Conservation (phyloP, 352 stramenopile species). For the Blastocystis sp. region DNA sequence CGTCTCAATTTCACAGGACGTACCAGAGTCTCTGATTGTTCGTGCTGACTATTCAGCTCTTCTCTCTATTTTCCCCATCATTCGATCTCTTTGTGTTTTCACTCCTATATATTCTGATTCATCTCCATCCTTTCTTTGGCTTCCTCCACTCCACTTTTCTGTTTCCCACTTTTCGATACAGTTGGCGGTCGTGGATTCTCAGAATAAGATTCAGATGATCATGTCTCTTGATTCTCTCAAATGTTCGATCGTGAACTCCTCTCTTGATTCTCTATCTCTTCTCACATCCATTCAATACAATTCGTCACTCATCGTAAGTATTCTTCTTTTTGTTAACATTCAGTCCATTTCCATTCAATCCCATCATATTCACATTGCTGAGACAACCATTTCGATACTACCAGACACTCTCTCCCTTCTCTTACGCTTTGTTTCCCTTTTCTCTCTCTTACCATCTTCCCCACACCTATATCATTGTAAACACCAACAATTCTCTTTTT, state of each 20-base stretch:
- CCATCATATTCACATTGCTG: too few relatives aligned
- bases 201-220: background rate
- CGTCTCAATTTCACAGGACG: background rate
- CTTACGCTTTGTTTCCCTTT: too few relatives aligned
- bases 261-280: background rate
- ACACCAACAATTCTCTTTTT: too few relatives aligned
- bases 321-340: background rate
- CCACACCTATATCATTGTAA: too few relatives aligned
- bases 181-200: background rate
- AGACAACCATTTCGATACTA: too few relatives aligned
- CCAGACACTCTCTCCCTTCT: too few relatives aligned
- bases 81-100: background rate
- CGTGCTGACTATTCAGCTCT: background rate
- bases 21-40: background rate
- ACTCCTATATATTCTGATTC: background rate
- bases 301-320: background rate
- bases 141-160: background rate
- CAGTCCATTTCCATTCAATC: background rate
- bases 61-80: background rate
- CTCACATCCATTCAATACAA: background rate
- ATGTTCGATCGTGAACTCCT: background rate
- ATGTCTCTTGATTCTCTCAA: background rate
- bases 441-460: too few relatives aligned
- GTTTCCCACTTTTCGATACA: too few relatives aligned
- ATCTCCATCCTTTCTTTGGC: background rate